Base-by-base conservation (phyloP, 148 eudicot species). In the Simmondsia chinensis region DNA sequence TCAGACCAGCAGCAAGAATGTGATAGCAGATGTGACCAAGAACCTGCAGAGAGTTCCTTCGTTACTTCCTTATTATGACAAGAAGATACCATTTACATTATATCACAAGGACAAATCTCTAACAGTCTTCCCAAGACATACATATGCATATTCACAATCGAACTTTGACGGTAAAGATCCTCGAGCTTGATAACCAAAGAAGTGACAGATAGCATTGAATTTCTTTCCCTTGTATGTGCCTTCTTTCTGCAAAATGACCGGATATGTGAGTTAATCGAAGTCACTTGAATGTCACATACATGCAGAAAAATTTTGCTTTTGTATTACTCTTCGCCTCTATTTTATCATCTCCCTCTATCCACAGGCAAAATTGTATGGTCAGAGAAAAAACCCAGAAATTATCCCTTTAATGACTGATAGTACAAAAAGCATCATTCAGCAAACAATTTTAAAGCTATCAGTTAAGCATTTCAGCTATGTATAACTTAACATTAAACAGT, bases 221-320 rank as follows among this genome's bases (percentile, higher is more conserved):
- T 91, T 91, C 84, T 91, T 91, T 41, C 99, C 99, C 76, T 76
- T 85, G 81, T 91, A 91, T 34, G 99, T 76, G 42, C 95, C 95
- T 70, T 77, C 94, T 76, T 85, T 85, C 97, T 91, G 94, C 64
- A 54, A 23, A 46, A 42, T 13, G 26, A 35, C 26, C 23, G 23
- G n/a, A 13, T n/a, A n/a, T n/a, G n/a, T n/a, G n/a, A n/a, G n/a
- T n/a, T 2, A 42, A 42, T 1, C 12, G 7, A 9, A 28, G 18
- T 3, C 12, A 9, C 21, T n/a, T 30, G 26, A n/a, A 11, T 31
- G 33, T 20, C 25, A 18, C 11, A 18, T 10, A 31, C 20, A 47
- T 1, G 9, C 19, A 5, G n/a, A 18, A 19, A 48, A 3, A 30
- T n/a, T n/a, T n/a, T n/a, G n/a, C n/a, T n/a, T n/a, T n/a, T n/a